Evolutionary conservation across 192 early-diverging fungal genomes (phyloP).

Genomic region (Phlyctochytrium planicorne): DNA sequence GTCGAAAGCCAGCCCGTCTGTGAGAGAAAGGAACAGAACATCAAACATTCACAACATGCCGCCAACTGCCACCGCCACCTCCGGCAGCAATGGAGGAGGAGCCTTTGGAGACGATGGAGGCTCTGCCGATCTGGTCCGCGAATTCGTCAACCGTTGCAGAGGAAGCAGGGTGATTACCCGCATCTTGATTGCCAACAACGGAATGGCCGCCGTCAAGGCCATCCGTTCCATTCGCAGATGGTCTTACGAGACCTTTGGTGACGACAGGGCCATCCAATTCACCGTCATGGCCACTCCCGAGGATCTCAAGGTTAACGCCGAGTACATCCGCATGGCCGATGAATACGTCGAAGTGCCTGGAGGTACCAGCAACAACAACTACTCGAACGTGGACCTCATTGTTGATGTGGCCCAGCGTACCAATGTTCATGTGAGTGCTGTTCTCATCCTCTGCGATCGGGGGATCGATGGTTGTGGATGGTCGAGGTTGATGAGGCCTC

Average conservation of each 20-base stretch:
- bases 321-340: slow-evolving; percentile 99
- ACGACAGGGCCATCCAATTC: slow-evolving; percentile 93
- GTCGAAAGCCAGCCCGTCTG: too few relatives aligned
- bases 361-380: slow-evolving; percentile 98
- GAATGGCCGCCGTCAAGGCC: slow-evolving; percentile 98
- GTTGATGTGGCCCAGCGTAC: slow-evolving; percentile 97
- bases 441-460: too few relatives aligned
- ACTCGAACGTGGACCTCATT: slow-evolving; percentile 97
- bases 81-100: too few relatives aligned
- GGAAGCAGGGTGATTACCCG: slow-evolving; percentile 74
- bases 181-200: slow-evolving; percentile 98
- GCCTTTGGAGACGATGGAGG: background rate
- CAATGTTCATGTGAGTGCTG: slow-evolving; percentile 67
- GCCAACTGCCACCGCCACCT: too few relatives aligned
- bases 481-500: too few relatives aligned
- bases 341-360: slow-evolving; percentile 98
- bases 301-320: slow-evolving; percentile 95
- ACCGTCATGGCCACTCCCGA: slow-evolving; percentile 98
- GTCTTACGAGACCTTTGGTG: slow-evolving; percentile 97
- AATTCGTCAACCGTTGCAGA: slow-evolving; percentile 33
- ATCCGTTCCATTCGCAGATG: slow-evolving; percentile 97
- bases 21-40: too few relatives aligned
- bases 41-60: too few relatives aligned
- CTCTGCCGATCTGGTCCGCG: slow-evolving; percentile 24
- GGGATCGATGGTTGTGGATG: too few relatives aligned